phyloP scores from a whole-genome alignment of 805 yeast genomes.

The Suhomyces sp. region DNA sequence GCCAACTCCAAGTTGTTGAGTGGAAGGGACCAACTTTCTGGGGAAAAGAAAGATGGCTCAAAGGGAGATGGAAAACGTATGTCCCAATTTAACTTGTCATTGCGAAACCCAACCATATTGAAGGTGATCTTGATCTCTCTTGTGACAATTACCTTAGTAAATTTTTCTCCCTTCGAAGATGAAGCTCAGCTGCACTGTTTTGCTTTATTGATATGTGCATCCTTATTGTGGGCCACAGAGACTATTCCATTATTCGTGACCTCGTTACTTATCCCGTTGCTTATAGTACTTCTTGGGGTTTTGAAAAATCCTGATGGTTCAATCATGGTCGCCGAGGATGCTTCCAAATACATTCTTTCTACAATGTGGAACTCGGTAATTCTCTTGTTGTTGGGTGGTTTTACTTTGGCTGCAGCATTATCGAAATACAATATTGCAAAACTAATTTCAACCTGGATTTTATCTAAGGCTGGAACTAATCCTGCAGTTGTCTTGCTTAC shows the following conservation, averaged over 20 bases:
- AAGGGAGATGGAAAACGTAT: slow-evolving; percentile 2
- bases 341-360: slow-evolving; percentile 45
- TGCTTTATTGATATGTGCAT: slow-evolving; percentile 77
- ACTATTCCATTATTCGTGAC: slow-evolving; percentile 91
- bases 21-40: slow-evolving; percentile 1
- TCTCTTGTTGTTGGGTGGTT: slow-evolving; percentile 52
- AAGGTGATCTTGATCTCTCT: slow-evolving; percentile 48
- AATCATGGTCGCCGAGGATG: slow-evolving; percentile 40
- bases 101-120: slow-evolving; percentile 35
- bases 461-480: slow-evolving; percentile 50
- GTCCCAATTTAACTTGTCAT: slow-evolving; percentile 22
- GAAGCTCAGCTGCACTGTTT: slow-evolving; percentile 50
- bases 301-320: slow-evolving; percentile 55
- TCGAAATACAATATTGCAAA: slow-evolving; percentile 55
- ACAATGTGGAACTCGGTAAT: slow-evolving; percentile 58
- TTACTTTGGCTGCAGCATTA: slow-evolving; percentile 54
- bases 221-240: slow-evolving; percentile 94
- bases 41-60: slow-evolving; percentile 6
- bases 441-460: slow-evolving; percentile 48
- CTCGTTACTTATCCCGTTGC: slow-evolving; percentile 75
- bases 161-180: slow-evolving; percentile 34
- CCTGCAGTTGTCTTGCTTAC: slow-evolving; percentile 49
- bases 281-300: slow-evolving; percentile 72
- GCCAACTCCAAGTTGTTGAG: slow-evolving; percentile 18
- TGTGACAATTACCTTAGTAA: slow-evolving; percentile 43